Evolutionary conservation across 805 yeast genomes (phyloP), one percentile per base, ranked within the genome.

Genomic region (Cyberlindnera galapagoensis): DNA sequence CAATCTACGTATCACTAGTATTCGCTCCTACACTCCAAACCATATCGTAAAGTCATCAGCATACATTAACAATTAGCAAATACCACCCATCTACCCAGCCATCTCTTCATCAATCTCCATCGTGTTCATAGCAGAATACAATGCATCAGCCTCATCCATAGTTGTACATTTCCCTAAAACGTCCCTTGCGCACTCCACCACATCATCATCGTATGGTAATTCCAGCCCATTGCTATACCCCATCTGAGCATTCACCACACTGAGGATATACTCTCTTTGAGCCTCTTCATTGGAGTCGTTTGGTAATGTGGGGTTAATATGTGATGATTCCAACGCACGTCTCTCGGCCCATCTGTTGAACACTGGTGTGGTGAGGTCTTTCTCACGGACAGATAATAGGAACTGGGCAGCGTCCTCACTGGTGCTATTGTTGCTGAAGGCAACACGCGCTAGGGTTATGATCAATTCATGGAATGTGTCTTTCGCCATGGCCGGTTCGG

Each of bases 81-180:
- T 22, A 22, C 8, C 25, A 22, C 12, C 25, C 8, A 20, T 20
- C n/a, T n/a, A n/a, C 18, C 12, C 30, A 9, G 13, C 15, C 16
- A 22, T 24, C 8, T 37, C 31, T 5, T 30, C 26, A n/a, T 35
- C 38, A 21, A 26, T 31, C 14, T 29, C 34, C 3, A 15, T 16
- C 12, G 27, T 20, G 29, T 36, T 39, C 75, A 84, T 80, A 36
- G 83, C 74, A 36, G 70, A 59, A 51, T 74, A 83, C 40, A 85
- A 59, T 33, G 75, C 72, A 54, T 86, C 94, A 1, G 86, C 85
- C 44, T 83, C 94, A 42, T 81, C 87, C 47, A 78, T 77, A 4
- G 85, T 80, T 9, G 77, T 70, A 38, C 77, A 74, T 18, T 69
- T 65, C 37, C 78, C 85, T 33, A 86, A 59, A 13, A 85, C 69